A percentile compares a stretch with the other conserved stretches of the same genome.
Conservation (phyloP, 257 asterid genomes). For the Solanum clarkiae region DNA sequence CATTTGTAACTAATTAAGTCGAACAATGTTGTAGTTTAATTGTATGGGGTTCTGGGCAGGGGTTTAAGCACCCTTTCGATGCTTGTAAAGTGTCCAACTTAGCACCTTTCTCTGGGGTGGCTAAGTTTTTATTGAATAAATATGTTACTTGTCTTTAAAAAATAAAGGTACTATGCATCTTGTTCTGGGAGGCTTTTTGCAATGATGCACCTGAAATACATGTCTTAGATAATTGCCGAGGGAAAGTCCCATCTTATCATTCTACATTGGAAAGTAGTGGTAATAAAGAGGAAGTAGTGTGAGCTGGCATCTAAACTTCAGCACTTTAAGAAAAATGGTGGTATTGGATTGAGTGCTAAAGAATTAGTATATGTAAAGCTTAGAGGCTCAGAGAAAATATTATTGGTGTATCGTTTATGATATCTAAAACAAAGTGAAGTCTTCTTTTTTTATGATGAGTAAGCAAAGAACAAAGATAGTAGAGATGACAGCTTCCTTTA, state of each 20-base stretch:
- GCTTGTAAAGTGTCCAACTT: too few relatives aligned
- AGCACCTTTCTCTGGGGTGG: too few relatives aligned
- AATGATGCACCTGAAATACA: not conserved
- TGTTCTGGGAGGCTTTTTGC: not conserved
- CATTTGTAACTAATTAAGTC: not conserved
- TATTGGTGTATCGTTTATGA: not conserved
- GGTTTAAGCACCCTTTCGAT: too few relatives aligned
- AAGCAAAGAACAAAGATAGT: not conserved
- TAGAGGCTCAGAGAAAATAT: not conserved
- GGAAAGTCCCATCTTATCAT: not conserved
- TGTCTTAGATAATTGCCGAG: not conserved
- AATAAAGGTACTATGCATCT: not conserved
- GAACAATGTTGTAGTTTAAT: not conserved
- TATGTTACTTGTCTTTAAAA: too few relatives aligned
- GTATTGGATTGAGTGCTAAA: not conserved
- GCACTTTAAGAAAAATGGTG: not conserved
- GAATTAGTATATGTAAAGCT: not conserved
- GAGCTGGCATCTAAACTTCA: not conserved
- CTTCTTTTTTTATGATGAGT: not conserved
- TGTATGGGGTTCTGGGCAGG: too few relatives aligned
- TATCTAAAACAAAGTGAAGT: not conserved
- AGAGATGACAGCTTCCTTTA: not conserved
- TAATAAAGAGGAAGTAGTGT: not conserved
- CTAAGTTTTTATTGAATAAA: too few relatives aligned
- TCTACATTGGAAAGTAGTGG: not conserved